Conservation (phyloP, 805 yeast species). For the Sugiyamaella marilandica region DNA sequence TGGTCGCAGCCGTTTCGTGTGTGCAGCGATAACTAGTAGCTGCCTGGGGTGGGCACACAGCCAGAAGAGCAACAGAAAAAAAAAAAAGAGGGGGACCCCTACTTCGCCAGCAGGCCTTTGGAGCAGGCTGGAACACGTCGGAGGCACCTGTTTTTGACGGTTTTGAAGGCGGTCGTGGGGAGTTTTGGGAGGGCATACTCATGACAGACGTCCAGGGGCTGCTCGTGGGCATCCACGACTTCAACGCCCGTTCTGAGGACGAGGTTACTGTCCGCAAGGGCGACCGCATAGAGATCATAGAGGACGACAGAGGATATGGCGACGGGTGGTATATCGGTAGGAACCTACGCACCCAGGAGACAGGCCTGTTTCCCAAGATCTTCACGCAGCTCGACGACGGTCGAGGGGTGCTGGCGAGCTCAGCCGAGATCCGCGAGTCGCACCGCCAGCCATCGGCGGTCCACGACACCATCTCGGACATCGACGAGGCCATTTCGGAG, state of each 20-base stretch:
- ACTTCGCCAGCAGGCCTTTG: too few species aligned
- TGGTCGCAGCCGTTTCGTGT: too few species aligned
- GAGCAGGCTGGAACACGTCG: neutral
- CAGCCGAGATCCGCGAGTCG: neutral
- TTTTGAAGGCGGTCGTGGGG: neutral
- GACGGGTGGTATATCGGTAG: constrained; percentile 97
- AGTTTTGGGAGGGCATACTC: neutral
- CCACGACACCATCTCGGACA: constrained; percentile 32
- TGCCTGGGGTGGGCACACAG: too few species aligned
- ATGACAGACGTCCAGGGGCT: constrained; percentile 10
- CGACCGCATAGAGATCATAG: constrained; percentile 80
- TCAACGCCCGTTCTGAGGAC: constrained; percentile 81
- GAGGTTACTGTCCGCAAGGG: constrained; percentile 78
- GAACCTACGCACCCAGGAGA: constrained; percentile 63
- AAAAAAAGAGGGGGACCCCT: too few species aligned
- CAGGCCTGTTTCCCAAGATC: constrained; percentile 87
- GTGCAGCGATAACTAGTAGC: too few species aligned
- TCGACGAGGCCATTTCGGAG: constrained; percentile 37
- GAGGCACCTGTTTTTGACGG: neutral
- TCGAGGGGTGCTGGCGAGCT: neutral
- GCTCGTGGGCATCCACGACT: constrained; percentile 59
- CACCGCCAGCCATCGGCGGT: constrained; percentile 13
- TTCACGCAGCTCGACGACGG: constrained; percentile 46
- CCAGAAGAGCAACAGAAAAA: too few species aligned
- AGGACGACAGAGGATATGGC: constrained; percentile 88